Conservation (phyloP, 2,329 filamentous ascomycete genomes). For the Penicillium hesseltinei region DNA sequence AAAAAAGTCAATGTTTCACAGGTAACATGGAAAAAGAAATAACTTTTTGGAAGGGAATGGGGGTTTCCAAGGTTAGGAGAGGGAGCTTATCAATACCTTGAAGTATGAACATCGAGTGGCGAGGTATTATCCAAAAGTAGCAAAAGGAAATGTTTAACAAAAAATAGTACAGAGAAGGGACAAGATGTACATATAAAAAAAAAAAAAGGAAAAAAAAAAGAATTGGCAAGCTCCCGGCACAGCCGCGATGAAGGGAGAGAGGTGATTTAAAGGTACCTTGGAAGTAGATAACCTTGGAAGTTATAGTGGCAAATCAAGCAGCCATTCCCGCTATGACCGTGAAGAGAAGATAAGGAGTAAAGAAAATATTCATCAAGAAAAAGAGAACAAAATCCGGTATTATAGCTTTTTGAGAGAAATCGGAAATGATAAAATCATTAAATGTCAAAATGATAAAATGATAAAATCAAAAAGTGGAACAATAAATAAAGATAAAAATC, state of each 20-base stretch:
- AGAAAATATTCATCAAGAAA: background rate
- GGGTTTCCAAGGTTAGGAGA: background rate
- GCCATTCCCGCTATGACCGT: constrained; percentile 10
- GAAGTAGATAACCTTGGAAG: constrained; percentile 4
- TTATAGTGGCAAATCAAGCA: constrained; percentile 8
- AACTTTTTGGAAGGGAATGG: constrained; percentile 9
- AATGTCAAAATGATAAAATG: no score
- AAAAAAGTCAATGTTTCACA: constrained; percentile 21
- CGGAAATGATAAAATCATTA: no score
- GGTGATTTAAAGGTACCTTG: constrained; percentile 3
- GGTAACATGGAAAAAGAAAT: constrained; percentile 18
- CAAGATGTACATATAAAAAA: constrained; percentile 6
- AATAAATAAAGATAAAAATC: background rate
- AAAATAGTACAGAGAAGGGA: constrained; percentile 3
- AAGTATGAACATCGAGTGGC: constrained; percentile 4
- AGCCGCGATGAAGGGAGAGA: background rate
- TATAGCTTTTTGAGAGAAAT: background rate
- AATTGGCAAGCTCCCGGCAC: background rate
- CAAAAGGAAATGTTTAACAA: background rate
- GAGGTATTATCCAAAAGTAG: background rate
- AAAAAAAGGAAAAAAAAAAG: background rate
- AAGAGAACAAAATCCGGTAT: constrained; percentile 5
- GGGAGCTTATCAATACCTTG: constrained; percentile 8
- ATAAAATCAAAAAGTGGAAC: background rate
- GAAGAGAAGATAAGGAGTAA: constrained; percentile 7